These are phyloP conservation scores for Oryza glaberrima DNA, from an alignment of 176 grass and related monocot species.

Conservation along the genomic window DNA sequence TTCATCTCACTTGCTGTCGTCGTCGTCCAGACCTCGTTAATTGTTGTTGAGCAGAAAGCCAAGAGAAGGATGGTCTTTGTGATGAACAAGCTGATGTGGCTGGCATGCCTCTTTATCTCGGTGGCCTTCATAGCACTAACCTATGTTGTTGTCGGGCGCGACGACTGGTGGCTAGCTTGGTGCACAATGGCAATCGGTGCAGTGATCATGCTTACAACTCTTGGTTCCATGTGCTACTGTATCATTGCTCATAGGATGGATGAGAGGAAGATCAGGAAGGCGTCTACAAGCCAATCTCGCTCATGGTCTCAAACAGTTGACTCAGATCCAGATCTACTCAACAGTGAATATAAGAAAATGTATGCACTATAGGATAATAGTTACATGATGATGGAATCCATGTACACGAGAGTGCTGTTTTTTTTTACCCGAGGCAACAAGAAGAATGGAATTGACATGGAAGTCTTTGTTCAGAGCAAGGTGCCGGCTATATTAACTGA, in stretches of 20 bases:
- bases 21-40: conserved; percentile 84
- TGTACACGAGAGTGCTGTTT: conserved; percentile 34
- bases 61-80: conserved; percentile 94
- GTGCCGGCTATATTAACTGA: conserved; percentile 1
- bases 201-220: conserved; percentile 80
- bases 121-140: conserved; percentile 82
- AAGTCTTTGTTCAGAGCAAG: neutral
- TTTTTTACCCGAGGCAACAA: conserved; percentile 9
- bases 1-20: conserved; percentile 92
- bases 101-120: conserved; percentile 84
- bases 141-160: conserved; percentile 68
- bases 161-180: conserved; percentile 89
- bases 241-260: conserved; percentile 75
- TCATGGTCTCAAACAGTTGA: conserved; percentile 65
- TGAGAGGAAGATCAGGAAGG: conserved; percentile 73
- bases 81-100: conserved; percentile 99
- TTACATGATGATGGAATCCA: neutral
- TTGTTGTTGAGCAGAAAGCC: conserved; percentile 88
- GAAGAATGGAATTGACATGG: neutral
- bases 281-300: conserved; percentile 58
- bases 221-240: conserved; percentile 89
- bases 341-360: conserved; percentile 89
- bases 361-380: conserved; percentile 64
- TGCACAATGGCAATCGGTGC: conserved; percentile 84
- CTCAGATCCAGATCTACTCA: conserved; percentile 75